A percentile compares a stretch with the other conserved stretches of the same genome.
These are phyloP conservation scores for Diaporthe vexans DNA, from an alignment of 2,329 filamentous ascomycete genomes.

Conservation along the genomic window DNA sequence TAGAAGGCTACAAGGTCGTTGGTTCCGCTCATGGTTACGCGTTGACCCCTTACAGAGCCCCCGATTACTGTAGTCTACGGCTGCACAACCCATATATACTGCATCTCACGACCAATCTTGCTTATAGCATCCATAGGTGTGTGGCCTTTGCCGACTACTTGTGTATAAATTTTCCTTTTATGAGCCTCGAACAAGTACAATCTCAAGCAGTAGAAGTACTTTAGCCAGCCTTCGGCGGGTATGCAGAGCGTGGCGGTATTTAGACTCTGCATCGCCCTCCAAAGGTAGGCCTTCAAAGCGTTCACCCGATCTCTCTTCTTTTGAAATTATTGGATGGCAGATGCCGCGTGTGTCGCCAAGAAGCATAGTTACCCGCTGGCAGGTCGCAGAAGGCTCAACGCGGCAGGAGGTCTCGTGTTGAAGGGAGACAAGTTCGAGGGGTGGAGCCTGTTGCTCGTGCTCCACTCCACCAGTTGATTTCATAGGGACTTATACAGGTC, in stretches of 20 bases:
- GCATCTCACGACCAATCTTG: too few relatives aligned
- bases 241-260: neutral
- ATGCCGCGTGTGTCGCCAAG: neutral
- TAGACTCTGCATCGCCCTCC: neutral
- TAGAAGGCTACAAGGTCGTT: too few relatives aligned
- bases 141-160: too few relatives aligned
- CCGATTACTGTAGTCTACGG: too few relatives aligned
- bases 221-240: too few relatives aligned
- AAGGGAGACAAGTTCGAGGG: neutral
- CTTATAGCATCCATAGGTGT: too few relatives aligned
- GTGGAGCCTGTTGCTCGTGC: conserved; percentile 2
- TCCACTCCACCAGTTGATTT: conserved; percentile 14
- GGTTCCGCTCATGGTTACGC: too few relatives aligned
- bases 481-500: neutral
- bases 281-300: neutral
- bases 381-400: neutral
- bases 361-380: neutral
- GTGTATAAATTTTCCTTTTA: too few relatives aligned
- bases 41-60: too few relatives aligned
- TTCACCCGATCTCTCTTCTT: neutral
- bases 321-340: neutral
- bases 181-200: too few relatives aligned
- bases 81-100: too few relatives aligned
- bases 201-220: too few relatives aligned
- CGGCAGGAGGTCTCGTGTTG: conserved; percentile 8